Conservation (phyloP, 2,329 filamentous ascomycete species). For the Botrytis squamosa region DNA sequence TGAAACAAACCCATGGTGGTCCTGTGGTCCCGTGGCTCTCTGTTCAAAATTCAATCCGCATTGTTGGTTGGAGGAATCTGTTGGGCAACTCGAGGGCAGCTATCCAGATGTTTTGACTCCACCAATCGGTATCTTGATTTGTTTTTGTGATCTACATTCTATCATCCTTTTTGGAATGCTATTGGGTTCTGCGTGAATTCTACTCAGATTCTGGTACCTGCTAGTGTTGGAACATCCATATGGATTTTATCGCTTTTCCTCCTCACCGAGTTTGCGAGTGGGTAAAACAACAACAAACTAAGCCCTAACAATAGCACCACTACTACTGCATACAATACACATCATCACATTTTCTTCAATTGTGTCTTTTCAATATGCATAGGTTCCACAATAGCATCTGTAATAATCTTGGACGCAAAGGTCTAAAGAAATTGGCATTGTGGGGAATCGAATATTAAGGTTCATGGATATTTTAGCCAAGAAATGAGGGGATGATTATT, state of each 20-base stretch:
- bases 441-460: constrained; percentile 6
- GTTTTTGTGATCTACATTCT: not conserved
- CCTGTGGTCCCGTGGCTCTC: not conserved
- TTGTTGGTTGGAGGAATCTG: constrained; percentile 7
- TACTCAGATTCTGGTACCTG: not conserved
- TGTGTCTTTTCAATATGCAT: not conserved
- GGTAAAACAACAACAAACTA: not conserved
- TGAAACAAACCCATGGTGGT: not conserved
- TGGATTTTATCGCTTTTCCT: not conserved
- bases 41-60: not conserved
- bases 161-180: not conserved
- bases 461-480: not conserved
- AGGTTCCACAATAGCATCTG: not conserved
- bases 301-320: not conserved
- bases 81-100: not conserved
- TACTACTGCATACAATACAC: not conserved
- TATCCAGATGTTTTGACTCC: not conserved
- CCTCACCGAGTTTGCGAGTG: not conserved
- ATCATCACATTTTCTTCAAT: not conserved
- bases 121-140: not conserved
- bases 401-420: not conserved
- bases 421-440: not conserved
- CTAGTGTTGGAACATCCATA: not conserved
- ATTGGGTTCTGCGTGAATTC: not conserved
- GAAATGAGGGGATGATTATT: not conserved